These are phyloP conservation scores for Didymella keratinophila DNA, from an alignment of 2,329 filamentous ascomycete genomes.

Conservation along the genomic window DNA sequence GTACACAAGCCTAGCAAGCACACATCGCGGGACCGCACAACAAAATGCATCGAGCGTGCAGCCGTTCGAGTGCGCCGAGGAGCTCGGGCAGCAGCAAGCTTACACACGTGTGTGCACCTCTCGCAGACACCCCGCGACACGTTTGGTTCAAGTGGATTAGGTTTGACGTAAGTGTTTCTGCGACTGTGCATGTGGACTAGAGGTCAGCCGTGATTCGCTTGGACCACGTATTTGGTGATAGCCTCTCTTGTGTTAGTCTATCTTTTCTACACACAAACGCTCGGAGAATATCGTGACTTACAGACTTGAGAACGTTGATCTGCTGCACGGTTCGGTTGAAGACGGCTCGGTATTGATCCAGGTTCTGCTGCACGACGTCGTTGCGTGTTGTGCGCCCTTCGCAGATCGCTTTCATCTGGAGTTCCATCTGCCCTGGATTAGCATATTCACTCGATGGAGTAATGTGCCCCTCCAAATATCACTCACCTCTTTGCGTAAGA, in stretches of 20 bases:
- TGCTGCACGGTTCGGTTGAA: constrained; percentile 83
- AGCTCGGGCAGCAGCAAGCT: constrained; percentile 23
- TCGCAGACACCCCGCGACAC: constrained; percentile 10
- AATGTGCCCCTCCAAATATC: constrained; percentile 11
- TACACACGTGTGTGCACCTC: constrained; percentile 14
- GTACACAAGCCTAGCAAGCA: constrained; percentile 17
- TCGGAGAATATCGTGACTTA: constrained; percentile 45
- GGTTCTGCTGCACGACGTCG: constrained; percentile 80
- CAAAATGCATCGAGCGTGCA: constrained; percentile 3
- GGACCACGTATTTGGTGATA: constrained; percentile 51
- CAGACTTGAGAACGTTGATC: constrained; percentile 67
- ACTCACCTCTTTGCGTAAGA: constrained; percentile 82
- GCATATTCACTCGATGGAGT: constrained; percentile 13
- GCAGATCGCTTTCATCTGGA: constrained; percentile 96
- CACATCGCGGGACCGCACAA: constrained; percentile 11
- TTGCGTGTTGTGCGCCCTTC: constrained; percentile 79
- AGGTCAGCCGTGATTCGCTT: constrained; percentile 49
- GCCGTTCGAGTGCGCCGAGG: constrained; percentile 1
- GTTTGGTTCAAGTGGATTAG: constrained; percentile 7
- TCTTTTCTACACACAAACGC: constrained; percentile 25
- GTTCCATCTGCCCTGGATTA: constrained; percentile 72
- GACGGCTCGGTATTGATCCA: constrained; percentile 85
- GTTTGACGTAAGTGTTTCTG: constrained; percentile 14
- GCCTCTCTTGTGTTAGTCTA: constrained; percentile 36
- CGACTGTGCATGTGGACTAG: constrained; percentile 34